A percentile compares a stretch with the other conserved stretches of the same genome.
Conservation (phyloP, 768 basidiomycete species). For the Boletellus ananas region DNA sequence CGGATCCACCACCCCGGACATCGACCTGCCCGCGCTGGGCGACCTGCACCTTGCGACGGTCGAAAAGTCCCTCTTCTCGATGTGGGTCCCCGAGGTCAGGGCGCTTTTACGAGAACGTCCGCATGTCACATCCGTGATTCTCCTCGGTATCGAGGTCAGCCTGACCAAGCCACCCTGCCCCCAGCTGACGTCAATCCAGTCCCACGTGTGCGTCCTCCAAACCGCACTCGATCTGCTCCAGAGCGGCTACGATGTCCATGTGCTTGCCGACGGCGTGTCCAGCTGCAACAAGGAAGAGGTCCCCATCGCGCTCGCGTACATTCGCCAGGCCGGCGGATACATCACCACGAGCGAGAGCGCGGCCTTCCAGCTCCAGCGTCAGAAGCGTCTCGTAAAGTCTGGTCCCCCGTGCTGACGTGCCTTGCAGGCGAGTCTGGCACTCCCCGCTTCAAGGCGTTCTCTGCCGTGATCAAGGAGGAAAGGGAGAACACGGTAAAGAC, state of each 20-base stretch:
- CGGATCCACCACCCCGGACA: conserved; percentile 62
- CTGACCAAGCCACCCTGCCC: neutral
- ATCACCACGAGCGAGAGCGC: conserved; percentile 81
- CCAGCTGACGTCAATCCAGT: conserved; percentile 40
- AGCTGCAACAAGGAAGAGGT: conserved; percentile 80
- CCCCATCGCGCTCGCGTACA: conserved; percentile 63
- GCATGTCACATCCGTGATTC: conserved; percentile 54
- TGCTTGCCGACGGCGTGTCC: conserved; percentile 83
- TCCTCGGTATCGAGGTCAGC: conserved; percentile 87
- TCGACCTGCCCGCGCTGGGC: conserved; percentile 53
- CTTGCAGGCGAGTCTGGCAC: conserved; percentile 53
- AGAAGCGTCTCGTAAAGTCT: conserved; percentile 9
- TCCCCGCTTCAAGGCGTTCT: conserved; percentile 69
- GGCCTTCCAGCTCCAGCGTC: conserved; percentile 73
- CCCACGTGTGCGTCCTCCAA: conserved; percentile 88
- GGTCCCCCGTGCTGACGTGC: conserved; percentile 11
- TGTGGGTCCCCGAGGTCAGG: conserved; percentile 70
- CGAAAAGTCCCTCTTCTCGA: conserved; percentile 82
- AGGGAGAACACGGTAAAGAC: conserved; percentile 54
- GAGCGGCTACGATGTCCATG: conserved; percentile 50
- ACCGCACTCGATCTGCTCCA: conserved; percentile 68
- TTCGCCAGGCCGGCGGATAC: conserved; percentile 70
- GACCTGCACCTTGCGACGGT: conserved; percentile 56
- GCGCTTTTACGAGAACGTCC: conserved; percentile 45
- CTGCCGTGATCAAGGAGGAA: conserved; percentile 71